These are phyloP conservation scores for Hypoxylon sp. DNA, from an alignment of 2,329 filamentous ascomycete genomes.

Conservation along the genomic window DNA sequence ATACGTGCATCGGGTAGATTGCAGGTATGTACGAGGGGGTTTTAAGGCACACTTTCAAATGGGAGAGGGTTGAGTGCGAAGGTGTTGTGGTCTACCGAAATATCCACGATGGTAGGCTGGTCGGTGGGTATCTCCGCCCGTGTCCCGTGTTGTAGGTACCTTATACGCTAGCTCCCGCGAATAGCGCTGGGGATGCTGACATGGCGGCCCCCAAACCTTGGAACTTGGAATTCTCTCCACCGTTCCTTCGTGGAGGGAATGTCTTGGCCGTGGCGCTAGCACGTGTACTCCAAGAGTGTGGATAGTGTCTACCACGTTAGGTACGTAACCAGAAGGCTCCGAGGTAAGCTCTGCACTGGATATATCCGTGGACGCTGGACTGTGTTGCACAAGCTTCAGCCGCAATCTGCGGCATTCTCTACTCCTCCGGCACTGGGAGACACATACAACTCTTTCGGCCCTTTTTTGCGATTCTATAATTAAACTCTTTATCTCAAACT, in stretches of 20 bases:
- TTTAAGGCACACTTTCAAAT: neutral
- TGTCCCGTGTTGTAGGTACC: neutral
- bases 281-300: slow-evolving; percentile 18
- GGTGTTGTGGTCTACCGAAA: neutral
- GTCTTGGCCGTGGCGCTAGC: slow-evolving; percentile 27
- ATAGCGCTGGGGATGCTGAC: slow-evolving; percentile 34
- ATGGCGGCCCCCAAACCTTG: slow-evolving; percentile 6
- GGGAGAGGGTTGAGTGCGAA: neutral
- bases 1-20: neutral
- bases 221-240: slow-evolving; percentile 27
- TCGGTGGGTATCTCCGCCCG: neutral
- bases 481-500: slow-evolving; percentile 28
- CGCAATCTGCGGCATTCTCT: slow-evolving; percentile 33
- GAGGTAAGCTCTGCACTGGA: neutral
- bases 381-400: slow-evolving; percentile 37
- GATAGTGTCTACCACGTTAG: neutral
- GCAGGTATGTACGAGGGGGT: neutral
- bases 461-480: slow-evolving; percentile 39
- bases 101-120: neutral
- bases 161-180: slow-evolving; percentile 30
- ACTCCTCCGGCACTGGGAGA: slow-evolving; percentile 11
- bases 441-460: slow-evolving; percentile 28
- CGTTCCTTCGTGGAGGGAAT: slow-evolving; percentile 10
- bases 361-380: slow-evolving; percentile 2
- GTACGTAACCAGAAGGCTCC: neutral